A percentile compares a stretch with the other conserved stretches of the same genome.
phyloP scores from a whole-genome alignment of 192 early-diverging fungal species.

The Umbelopsis isabellina region DNA sequence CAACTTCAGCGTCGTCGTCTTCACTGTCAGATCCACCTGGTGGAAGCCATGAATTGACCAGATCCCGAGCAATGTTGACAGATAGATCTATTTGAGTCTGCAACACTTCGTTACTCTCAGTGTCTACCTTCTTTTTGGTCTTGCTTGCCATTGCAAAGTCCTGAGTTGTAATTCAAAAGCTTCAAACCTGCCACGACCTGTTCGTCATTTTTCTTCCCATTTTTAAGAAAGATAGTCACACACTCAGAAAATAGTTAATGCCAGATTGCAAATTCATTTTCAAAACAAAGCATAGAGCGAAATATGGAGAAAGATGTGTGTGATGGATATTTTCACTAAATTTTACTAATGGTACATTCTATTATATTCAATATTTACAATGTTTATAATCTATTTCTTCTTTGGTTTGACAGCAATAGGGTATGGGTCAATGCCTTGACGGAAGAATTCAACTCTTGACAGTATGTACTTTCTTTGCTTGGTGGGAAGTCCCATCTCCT shows the following conservation, averaged over 20 bases:
- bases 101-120: conserved; percentile 45
- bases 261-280: no score
- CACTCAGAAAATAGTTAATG: no score
- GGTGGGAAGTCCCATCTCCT: conserved; percentile 47
- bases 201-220: no score
- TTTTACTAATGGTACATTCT: not conserved
- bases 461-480: conserved; percentile 59
- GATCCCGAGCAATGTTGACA: conserved; percentile 44
- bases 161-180: not conserved
- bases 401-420: conserved; percentile 30
- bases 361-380: conserved; percentile 11
- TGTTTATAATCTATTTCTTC: not conserved
- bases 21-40: conserved; percentile 37
- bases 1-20: conserved; percentile 35
- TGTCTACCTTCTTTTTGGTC: conserved; percentile 45
- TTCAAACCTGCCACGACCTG: no score
- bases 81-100: conserved; percentile 59
- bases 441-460: conserved; percentile 53
- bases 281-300: no score
- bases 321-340: not conserved
- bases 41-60: conserved; percentile 55
- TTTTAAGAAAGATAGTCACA: no score
- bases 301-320: not conserved
- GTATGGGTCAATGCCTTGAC: conserved; percentile 50
- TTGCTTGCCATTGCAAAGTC: not conserved